Evolutionary conservation across 176 grass and related monocot genomes (phyloP).

Genomic region (Tillandsia fasciculata): DNA sequence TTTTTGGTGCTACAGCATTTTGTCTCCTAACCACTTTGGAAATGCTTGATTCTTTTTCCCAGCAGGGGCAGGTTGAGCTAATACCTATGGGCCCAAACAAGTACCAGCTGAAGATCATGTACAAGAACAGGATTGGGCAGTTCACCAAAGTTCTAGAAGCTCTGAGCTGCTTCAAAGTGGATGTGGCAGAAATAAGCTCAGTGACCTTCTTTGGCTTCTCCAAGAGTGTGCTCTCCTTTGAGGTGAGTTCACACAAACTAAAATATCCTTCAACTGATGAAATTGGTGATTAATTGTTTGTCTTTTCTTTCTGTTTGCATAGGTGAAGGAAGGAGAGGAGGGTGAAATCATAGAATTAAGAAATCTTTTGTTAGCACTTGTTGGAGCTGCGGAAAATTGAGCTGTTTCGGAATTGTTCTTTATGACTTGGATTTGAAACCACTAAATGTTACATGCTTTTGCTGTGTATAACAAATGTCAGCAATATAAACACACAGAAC

Average conservation of each 20-base stretch:
- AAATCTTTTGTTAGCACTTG: constrained; percentile 37
- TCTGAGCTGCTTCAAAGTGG: constrained; percentile 38
- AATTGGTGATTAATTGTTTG: neutral
- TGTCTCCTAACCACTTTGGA: neutral
- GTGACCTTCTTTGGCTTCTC: constrained; percentile 50
- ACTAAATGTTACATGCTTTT: neutral
- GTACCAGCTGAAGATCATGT: constrained; percentile 58
- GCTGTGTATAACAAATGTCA: neutral
- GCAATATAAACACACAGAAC: neutral
- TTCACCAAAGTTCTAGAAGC: constrained; percentile 66
- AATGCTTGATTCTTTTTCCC: neutral
- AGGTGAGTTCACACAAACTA: constrained; percentile 21
- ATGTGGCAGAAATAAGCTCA: constrained; percentile 44
- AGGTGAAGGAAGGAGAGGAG: constrained; percentile 66
- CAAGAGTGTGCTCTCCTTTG: constrained; percentile 47
- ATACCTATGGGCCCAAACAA: constrained; percentile 36
- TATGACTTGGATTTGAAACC: neutral
- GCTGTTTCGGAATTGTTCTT: neutral
- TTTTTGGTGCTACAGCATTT: too few species aligned
- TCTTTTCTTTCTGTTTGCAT: constrained; percentile 2
- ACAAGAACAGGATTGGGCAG: constrained; percentile 32
- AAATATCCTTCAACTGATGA: neutral
- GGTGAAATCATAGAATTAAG: constrained; percentile 41
- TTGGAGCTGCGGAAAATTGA: constrained; percentile 42
- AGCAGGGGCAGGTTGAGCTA: constrained; percentile 47